These are phyloP conservation scores for Yueomyces sinensis DNA, from an alignment of 805 yeast species.

Conservation along the genomic window DNA sequence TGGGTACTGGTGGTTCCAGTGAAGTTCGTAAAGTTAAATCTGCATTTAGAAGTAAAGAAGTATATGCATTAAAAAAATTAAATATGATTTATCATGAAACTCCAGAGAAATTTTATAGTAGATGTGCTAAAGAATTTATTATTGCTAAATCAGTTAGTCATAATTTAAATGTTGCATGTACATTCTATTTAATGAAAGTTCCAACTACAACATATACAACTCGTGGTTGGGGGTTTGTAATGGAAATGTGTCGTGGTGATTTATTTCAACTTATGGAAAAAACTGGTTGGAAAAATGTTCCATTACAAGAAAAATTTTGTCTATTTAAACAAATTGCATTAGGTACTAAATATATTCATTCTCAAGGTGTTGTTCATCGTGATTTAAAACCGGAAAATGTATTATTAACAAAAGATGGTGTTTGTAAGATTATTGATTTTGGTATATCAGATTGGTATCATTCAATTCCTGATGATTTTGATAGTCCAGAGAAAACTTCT, in stretches of 20 bases:
- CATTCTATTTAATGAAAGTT: constrained; percentile 40
- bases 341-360: constrained; percentile 52
- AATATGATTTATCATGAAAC: constrained; percentile 46
- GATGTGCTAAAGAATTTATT: constrained; percentile 52
- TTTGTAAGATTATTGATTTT: constrained; percentile 60
- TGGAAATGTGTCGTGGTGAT: constrained; percentile 59
- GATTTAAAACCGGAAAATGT: constrained; percentile 70
- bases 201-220: constrained; percentile 41
- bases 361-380: constrained; percentile 53
- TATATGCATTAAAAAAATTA: constrained; percentile 56
- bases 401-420: constrained; percentile 43
- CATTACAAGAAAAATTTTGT: constrained; percentile 43
- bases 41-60: constrained; percentile 24
- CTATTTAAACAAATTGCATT: constrained; percentile 53
- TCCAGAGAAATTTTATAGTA: constrained; percentile 47
- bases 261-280: constrained; percentile 40
- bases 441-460: constrained; percentile 63
- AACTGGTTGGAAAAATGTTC: constrained; percentile 45
- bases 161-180: constrained; percentile 45
- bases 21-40: constrained; percentile 40
- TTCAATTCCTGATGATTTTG: constrained; percentile 35
- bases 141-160: constrained; percentile 40
- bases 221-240: constrained; percentile 66
- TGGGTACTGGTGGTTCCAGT: constrained; percentile 67
- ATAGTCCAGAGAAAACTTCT: constrained; percentile 25